Evolutionary conservation across 805 yeast genomes (phyloP), one percentile per base, ranked within the genome.

Genomic region (Candida corydali): DNA sequence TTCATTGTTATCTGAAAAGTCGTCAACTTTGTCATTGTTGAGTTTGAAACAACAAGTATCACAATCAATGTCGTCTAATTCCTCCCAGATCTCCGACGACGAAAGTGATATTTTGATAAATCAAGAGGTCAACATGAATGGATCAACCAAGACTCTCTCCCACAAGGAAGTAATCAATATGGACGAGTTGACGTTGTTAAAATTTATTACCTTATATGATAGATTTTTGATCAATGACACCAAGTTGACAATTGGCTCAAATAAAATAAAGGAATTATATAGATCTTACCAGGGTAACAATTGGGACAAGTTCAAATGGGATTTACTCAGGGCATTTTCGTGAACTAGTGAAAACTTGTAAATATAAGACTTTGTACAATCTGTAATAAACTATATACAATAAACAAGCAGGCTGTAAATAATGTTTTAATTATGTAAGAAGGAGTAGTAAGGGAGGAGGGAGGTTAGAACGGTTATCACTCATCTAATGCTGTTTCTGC

Each of bases 121-220:
- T 4, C 36, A 54, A 4, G n/a, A n/a, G n/a, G n/a, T n/a, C n/a
- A 26, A 26, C 15, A 9, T 7, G 5, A 26, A 9, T 26, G 51
- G 44, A 24, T 36, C 41, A 17, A 41, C 61, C 11, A 54, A 49
- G 23, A 33, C 39, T 3, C 54, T 36, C 4, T n/a, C 26, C 8
- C 20, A 36, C 17, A 32, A 36, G 16, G 40, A 39, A 17, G 15
- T 39, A 5, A 7, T 39, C 3, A 26, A 36, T 17, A 17, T 39
- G 3, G 30, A 51, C 24, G 77, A 73, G 41, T 32, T 59, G 3
- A 53, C 55, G n/a, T 44, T 70, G 5, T 44, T 68, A 7, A 51
- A 57, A 41, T 47, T 59, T 39, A 51, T 65, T 3, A 54, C 68
- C 0, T 29, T 59, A 22, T 69, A 57, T 44, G 72, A 68, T 29